A percentile compares a stretch with the other conserved stretches of the same genome.
These are phyloP conservation scores for Brassica rapa DNA, from an alignment of 345 rosid species.

Conservation along the genomic window DNA sequence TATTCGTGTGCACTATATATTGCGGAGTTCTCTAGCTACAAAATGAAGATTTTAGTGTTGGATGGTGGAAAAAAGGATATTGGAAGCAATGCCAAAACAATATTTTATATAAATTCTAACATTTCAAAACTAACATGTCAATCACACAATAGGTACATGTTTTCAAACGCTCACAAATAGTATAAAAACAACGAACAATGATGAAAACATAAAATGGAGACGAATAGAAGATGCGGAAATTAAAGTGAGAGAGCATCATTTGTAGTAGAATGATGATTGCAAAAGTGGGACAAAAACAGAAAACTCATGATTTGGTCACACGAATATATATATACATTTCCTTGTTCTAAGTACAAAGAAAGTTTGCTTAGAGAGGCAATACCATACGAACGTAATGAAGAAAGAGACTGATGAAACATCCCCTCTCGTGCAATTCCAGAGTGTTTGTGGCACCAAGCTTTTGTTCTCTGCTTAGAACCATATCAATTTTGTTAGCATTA, in stretches of 20 bases:
- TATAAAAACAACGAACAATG: not conserved
- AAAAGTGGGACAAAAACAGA: constrained; percentile 39
- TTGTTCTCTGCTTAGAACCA: constrained; percentile 16
- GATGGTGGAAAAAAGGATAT: not conserved
- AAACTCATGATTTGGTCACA: constrained; percentile 39
- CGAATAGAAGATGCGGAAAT: constrained; percentile 15
- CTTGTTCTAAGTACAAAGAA: constrained; percentile 27
- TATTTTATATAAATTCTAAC: not conserved
- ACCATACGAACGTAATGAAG: constrained; percentile 24
- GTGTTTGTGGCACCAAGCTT: constrained; percentile 9
- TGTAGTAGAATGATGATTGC: constrained; percentile 38
- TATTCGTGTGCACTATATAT: not conserved
- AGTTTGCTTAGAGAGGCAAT: constrained; percentile 23
- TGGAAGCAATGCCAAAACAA: constrained; percentile 4
- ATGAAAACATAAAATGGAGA: constrained; percentile 5
- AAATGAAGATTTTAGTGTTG: not conserved
- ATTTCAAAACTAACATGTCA: constrained; percentile 11
- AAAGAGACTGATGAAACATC: constrained; percentile 34
- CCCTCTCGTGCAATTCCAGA: constrained; percentile 21
- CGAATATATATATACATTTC: constrained; percentile 22
- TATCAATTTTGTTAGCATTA: too few species aligned
- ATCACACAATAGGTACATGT: not conserved
- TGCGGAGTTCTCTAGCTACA: not conserved
- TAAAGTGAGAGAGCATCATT: constrained; percentile 37
- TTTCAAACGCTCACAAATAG: constrained; percentile 22